Percentiles rank a stretch among this genome's conserved stretches.
Conservation (phyloP, 306 rosid species). For the Vicia sativa region DNA sequence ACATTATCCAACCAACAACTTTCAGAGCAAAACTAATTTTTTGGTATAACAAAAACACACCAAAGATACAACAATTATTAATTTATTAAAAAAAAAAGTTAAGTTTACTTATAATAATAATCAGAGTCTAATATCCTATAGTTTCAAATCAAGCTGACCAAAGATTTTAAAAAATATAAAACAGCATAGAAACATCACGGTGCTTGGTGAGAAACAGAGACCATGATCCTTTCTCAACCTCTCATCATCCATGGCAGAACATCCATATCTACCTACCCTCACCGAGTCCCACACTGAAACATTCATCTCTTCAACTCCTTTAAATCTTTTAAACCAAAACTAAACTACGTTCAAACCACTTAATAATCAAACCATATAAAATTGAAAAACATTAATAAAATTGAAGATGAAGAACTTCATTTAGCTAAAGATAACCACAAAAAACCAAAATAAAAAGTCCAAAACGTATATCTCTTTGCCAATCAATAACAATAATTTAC, state of each 20-base stretch:
- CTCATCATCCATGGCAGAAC: too few species aligned
- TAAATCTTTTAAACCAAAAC: too few species aligned
- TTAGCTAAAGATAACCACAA: neutral
- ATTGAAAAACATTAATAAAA: neutral
- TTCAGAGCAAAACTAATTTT: too few species aligned
- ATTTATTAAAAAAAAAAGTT: too few species aligned
- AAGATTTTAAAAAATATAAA: neutral
- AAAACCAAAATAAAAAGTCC: constrained; percentile 2
- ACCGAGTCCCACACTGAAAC: neutral
- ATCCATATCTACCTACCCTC: neutral
- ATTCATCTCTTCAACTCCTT: neutral
- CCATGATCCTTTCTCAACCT: neutral
- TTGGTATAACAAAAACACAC: too few species aligned
- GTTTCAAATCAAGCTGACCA: neutral
- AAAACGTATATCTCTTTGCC: neutral
- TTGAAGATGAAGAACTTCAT: neutral
- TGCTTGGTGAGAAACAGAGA: neutral
- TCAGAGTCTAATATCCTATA: too few species aligned
- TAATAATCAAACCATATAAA: neutral
- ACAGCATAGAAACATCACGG: neutral
- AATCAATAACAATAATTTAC: neutral
- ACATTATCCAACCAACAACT: too few species aligned
- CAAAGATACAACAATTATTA: too few species aligned
- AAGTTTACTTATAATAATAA: too few species aligned
- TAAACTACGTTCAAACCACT: neutral